Evolutionary conservation across 805 yeast species (phyloP).

Genomic region (Candida fluviatilis): DNA sequence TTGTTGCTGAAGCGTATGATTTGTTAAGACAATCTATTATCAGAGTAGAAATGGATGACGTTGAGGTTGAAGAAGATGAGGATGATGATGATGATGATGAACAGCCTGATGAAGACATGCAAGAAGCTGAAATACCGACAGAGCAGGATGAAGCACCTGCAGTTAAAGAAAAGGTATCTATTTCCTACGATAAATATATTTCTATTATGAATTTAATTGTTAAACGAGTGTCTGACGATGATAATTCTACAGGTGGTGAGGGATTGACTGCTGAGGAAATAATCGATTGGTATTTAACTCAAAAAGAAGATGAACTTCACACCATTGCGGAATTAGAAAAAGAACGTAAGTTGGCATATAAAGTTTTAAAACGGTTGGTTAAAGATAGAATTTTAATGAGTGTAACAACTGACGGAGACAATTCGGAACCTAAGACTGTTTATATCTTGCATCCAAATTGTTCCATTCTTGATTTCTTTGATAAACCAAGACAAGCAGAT

Average conservation of each 20-base stretch:
- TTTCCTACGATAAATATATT: constrained; percentile 84
- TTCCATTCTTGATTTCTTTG: constrained; percentile 66
- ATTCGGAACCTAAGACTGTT: constrained; percentile 25
- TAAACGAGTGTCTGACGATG: constrained; percentile 54
- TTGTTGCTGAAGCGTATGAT: constrained; percentile 92
- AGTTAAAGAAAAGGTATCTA: constrained; percentile 34
- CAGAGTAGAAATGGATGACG: constrained; percentile 90
- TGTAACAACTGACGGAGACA: constrained; percentile 32
- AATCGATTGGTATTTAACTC: constrained; percentile 76
- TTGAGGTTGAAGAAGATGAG: constrained; percentile 53
- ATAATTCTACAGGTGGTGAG: constrained; percentile 42
- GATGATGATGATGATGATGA: constrained; percentile 45
- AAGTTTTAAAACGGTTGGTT: constrained; percentile 78
- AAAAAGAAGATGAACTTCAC: constrained; percentile 64
- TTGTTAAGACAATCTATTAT: constrained; percentile 86
- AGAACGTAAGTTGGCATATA: constrained; percentile 68
- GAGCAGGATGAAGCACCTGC: constrained; percentile 7
- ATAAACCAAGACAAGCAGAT: constrained; percentile 26
- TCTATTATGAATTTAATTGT: constrained; percentile 79
- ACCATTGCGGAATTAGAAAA: constrained; percentile 66
- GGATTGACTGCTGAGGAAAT: constrained; percentile 69
- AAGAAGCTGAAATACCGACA: constrained; percentile 7
- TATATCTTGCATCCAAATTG: constrained; percentile 73
- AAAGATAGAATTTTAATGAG: constrained; percentile 79
- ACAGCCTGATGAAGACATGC: constrained; percentile 15